A percentile compares a stretch with the other conserved stretches of the same genome.
phyloP scores from a whole-genome alignment of 164 flowering plant species.

The Cinnamomum chago region DNA sequence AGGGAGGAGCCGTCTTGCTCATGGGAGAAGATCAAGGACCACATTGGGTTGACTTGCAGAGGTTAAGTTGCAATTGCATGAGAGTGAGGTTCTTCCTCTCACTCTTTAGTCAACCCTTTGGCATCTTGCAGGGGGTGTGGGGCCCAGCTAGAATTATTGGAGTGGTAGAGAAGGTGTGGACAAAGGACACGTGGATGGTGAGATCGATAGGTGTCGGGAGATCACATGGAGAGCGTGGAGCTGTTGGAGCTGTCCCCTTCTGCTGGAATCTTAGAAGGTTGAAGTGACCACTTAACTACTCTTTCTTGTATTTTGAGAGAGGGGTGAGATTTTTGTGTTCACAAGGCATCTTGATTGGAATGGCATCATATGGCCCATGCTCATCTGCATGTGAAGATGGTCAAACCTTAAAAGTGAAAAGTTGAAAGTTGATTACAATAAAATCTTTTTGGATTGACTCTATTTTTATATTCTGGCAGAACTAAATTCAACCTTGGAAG shows the following conservation, averaged over 20 bases:
- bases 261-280: background rate
- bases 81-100: background rate
- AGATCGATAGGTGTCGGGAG: background rate
- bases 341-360: no score
- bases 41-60: constrained; percentile 1
- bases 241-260: constrained; percentile 5
- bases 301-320: background rate
- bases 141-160: constrained; percentile 2
- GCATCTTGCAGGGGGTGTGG: background rate
- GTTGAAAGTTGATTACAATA: no score
- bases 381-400: no score
- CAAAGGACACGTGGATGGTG: background rate
- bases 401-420: no score
- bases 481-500: no score
- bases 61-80: background rate
- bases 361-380: no score
- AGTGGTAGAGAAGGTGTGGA: background rate
- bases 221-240: constrained; percentile 6
- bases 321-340: no score
- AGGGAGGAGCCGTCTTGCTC: background rate
- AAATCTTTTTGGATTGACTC: no score
- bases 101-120: background rate
- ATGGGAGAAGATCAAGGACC: background rate
- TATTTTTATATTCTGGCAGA: no score
- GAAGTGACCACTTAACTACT: background rate